Base-by-base conservation (phyloP, 768 basidiomycete genomes). In the Lentinula sp. region DNA sequence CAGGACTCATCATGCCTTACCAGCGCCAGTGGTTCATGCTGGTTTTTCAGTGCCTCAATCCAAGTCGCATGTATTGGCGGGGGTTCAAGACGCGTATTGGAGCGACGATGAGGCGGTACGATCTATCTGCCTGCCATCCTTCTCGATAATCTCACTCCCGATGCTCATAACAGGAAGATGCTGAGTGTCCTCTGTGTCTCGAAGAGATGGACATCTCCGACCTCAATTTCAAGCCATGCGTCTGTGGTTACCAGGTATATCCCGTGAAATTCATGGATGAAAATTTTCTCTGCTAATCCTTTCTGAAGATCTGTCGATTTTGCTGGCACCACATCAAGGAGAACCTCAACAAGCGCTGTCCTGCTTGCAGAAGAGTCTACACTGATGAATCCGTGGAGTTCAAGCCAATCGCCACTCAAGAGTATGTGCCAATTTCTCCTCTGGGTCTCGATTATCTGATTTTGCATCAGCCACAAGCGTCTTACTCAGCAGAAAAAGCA, bases 191-290 rank as follows among this genome's bases (percentile, higher is more conserved):
- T 49, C 84, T 99, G 62, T 99, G 97, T 76, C 86, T 98, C 48
- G 96, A 98, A 71, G 95, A 97, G 78, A 94, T 99, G 89, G 97
- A 98, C 77, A 86, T 98, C 66, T 94, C 94, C 54, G 97, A 99
- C 83, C 84, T 98, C 74, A 96, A 96, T 78, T 99, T 99, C 79
- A 96, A 95, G 79, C 97, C 97, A 31, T 99, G 97, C 75, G 86
- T 95, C 56, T 99, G 97, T 75, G 97, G 97, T 63, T 97, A 98
- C 76, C 97, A 98, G 84, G 97, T 91, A 67, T 57, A 59, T 57
- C 45, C 61, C 45, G 13, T 37, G 15, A 5, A 16, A 21, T 32
- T 58, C 34, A 59, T 61, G 55, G 39, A 37, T 56, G n/a, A 23
- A 21, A 56, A 31, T 16, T 13, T 13, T 58, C 28, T 45, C 23